Percentiles rank a stretch among this genome's conserved stretches.
Evolutionary conservation across 306 rosid species (phyloP).

Genomic region (Senna siamea): DNA sequence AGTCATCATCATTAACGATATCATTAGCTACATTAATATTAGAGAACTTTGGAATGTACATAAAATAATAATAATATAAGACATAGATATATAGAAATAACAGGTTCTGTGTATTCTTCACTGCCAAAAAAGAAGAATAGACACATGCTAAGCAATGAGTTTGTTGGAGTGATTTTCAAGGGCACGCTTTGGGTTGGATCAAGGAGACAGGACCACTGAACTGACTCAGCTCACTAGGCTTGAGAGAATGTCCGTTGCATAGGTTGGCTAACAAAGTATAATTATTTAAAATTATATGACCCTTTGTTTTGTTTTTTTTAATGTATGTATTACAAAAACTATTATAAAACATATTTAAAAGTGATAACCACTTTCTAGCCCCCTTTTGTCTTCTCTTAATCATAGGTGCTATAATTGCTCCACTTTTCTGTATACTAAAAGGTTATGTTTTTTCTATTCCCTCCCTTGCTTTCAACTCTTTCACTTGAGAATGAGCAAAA

Average conservation of each 20-base stretch:
- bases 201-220: constrained; percentile 92
- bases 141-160: constrained; percentile 81
- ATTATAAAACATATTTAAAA: constrained; percentile 30
- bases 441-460: constrained; percentile 25
- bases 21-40: constrained; percentile 48
- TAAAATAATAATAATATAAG: constrained; percentile 14
- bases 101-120: too few relatives aligned
- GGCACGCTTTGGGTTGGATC: constrained; percentile 94
- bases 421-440: constrained; percentile 46
- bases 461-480: constrained; percentile 30
- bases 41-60: constrained; percentile 25
- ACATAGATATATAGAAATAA: too few relatives aligned
- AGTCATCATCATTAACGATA: constrained; percentile 55
- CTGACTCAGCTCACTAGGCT: constrained; percentile 61
- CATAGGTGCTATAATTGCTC: constrained; percentile 62
- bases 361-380: constrained; percentile 55
- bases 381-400: constrained; percentile 48
- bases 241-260: constrained; percentile 79
- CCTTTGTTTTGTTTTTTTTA: too few relatives aligned
- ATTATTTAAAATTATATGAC: neutral
- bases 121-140: constrained; percentile 52
- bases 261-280: constrained; percentile 52
- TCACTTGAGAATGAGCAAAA: neutral
- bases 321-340: constrained; percentile 30
- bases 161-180: constrained; percentile 74